Evolutionary conservation across 768 basidiomycete species (phyloP), one percentile per base, ranked within the genome.

Genomic region (Rhodotorula graminis): DNA sequence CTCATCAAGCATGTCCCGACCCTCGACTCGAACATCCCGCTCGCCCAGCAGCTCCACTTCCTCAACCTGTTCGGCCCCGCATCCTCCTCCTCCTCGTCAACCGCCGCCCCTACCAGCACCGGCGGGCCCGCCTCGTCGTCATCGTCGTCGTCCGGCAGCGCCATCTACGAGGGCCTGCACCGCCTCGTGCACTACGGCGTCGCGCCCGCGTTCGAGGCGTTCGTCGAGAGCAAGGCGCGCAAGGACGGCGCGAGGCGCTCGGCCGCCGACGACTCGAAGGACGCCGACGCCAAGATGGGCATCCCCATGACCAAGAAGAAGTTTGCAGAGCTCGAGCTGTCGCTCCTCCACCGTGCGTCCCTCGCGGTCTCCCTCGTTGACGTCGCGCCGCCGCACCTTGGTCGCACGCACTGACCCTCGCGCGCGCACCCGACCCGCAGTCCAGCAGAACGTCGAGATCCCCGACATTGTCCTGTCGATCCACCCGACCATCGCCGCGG

Each of bases 231-330:
- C 33, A 86, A 92, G 63, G 86, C 88, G 85, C 69, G 88, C 86
- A 76, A 50, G 57, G 67, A 71, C 21, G 64, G 37, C 10, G 53
- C 61, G 19, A 27, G 64, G 14, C 40, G 63, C 11, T 37, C 37
- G 37, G 71, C 66, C 7, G 64, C 46, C 11, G 71, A 72, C 31
- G 69, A 74, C 27, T 42, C 40, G 42, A 74, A 71, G 47, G 78
- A 73, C 18, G 77, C 65, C 14, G 62, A 70, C 47, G 79, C 74
- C 64, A 92, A 91, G 69, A 72, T 78, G 87, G 89, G 89, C 62
- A 98, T 99, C 69, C 96, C 96, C 7, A 92, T 96, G 86, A 93
- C 95, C 59, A 98, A 97, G 87, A 94, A 94, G 85, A 98, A 97
- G 82, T 97, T 98, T 79, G 95, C 96, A 15, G 96, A 99, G 78